These are phyloP conservation scores for Botrytis hyacinthi DNA, from an alignment of 2,329 filamentous ascomycete species.

Conservation along the genomic window DNA sequence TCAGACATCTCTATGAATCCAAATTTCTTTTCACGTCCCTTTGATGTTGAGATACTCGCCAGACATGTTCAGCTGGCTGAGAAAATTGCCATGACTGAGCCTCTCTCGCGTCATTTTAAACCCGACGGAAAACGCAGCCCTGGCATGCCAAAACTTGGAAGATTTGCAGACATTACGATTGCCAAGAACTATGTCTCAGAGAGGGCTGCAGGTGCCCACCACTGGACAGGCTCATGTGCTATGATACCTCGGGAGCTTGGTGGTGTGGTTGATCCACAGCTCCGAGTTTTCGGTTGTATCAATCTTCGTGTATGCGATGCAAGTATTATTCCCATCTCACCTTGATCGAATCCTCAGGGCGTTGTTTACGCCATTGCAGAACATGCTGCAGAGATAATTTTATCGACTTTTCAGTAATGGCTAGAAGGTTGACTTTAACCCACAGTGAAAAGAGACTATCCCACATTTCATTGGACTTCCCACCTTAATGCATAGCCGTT, in stretches of 20 bases:
- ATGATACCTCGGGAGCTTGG: slow-evolving; percentile 18
- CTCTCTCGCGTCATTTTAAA: slow-evolving; percentile 38
- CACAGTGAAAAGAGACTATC: no score
- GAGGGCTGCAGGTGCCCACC: slow-evolving; percentile 10
- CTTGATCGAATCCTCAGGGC: slow-evolving; percentile 3
- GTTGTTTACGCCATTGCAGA: slow-evolving; percentile 20
- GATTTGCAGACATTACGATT: slow-evolving; percentile 1
- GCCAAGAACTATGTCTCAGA: slow-evolving; percentile 18
- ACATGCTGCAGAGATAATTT: slow-evolving; percentile 19
- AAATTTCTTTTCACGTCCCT: slow-evolving; percentile 40
- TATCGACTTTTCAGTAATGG: slow-evolving; percentile 4
- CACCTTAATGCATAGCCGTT: no score
- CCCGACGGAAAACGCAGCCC: not conserved
- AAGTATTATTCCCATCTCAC: no score
- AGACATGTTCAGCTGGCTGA: slow-evolving; percentile 40
- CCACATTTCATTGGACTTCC: no score
- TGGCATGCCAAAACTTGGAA: not conserved
- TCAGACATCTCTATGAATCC: slow-evolving; percentile 43
- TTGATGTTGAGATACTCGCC: slow-evolving; percentile 39
- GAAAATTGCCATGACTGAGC: slow-evolving; percentile 37
- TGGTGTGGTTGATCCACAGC: slow-evolving; percentile 12
- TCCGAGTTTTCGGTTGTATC: not conserved
- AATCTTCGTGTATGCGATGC: no score
- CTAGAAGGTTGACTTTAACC: not conserved
- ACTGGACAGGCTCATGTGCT: slow-evolving; percentile 24